Base-by-base conservation (phyloP, 1,139 yeast genomes). In the Kazachstania sp. region DNA sequence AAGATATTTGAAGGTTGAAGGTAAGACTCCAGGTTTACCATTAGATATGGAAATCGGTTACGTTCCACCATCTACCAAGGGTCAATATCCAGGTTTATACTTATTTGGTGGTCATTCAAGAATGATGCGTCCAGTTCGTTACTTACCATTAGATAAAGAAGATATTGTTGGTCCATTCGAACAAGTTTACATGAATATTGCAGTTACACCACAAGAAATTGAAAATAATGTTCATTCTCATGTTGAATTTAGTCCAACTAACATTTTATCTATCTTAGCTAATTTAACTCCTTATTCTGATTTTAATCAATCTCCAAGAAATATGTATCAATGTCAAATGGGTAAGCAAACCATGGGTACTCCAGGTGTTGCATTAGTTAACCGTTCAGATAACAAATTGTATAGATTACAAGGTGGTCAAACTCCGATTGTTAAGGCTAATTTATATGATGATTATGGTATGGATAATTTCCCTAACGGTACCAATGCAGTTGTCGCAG, bases 341-440 rank as follows among this genome's bases (percentile, higher is more conserved):
- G 98, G 97, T 79, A 92, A 92, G 72, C 99, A 92, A 74, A 92
- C 99, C 23, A 92, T 92, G 98, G 99, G 99, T 71, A 92, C 98
- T 4, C 98, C 98, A 8, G 97, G 97, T 71, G 95, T 92, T 49
- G 97, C 95, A 0, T 73, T 92, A 49, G 79, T 74, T 42, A 95
- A 90, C 67, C 79, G 99, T 69, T 85, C 96, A 1, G 99, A 92
- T 67, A 94, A 94, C 71, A 94, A 90, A 67, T 72, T 92, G 51
- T 92, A 92, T 70, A 81, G 95, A 61, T 73, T 92, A 57, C 98
- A 92, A 70, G 77, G 87, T 39, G 98, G 98, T 45, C 98, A 92
- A 72, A 86, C 97, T 2, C 99, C 99, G 41, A 86, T 92, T 64
- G 98, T 92, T 41, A 85, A 92, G 62, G 96, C 98, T 42, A 83